Evolutionary conservation across 2,329 filamentous ascomycete species (phyloP).

Genomic region (Xylariaceae sp.): DNA sequence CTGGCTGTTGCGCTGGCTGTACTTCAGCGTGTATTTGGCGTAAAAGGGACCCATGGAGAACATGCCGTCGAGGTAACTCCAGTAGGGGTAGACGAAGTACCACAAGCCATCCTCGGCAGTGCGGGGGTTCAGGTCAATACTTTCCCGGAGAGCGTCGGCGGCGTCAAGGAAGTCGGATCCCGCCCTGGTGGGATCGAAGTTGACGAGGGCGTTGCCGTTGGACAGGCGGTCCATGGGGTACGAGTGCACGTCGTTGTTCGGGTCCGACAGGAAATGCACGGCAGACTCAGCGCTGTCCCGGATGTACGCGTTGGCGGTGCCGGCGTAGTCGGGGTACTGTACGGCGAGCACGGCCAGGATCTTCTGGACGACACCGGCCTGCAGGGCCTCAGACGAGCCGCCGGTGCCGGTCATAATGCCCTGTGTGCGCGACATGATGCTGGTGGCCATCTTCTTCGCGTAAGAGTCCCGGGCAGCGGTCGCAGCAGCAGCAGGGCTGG

Average conservation of each 20-base stretch:
- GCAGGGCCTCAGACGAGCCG: slow-evolving; percentile 29
- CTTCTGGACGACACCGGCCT: slow-evolving; percentile 33
- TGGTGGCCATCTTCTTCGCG: slow-evolving; percentile 30
- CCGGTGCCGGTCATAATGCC: slow-evolving; percentile 31
- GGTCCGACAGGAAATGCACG: slow-evolving; percentile 26
- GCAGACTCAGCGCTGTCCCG: slow-evolving; percentile 26
- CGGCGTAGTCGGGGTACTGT: slow-evolving; percentile 22
- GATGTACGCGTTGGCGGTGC: slow-evolving; percentile 23
- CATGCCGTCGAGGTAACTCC: slow-evolving; percentile 51
- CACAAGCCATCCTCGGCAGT: slow-evolving; percentile 34
- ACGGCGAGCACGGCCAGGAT: slow-evolving; percentile 27
- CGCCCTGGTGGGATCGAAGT: slow-evolving; percentile 12
- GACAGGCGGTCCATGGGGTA: slow-evolving; percentile 33
- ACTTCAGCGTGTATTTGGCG: slow-evolving; percentile 29
- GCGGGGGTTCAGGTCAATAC: slow-evolving; percentile 31
- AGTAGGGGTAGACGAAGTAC: slow-evolving; percentile 43
- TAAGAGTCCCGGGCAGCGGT: slow-evolving; percentile 7
- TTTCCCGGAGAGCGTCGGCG: slow-evolving; percentile 25
- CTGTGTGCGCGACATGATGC: slow-evolving; percentile 32
- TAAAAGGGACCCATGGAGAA: slow-evolving; percentile 44
- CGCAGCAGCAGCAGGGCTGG: background rate
- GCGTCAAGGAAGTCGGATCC: slow-evolving; percentile 13
- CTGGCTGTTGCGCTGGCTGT: background rate
- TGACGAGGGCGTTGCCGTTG: slow-evolving; percentile 29
- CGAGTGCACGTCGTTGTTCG: slow-evolving; percentile 24